These are phyloP conservation scores for Penicillium digitatum DNA, from an alignment of 2,329 filamentous ascomycete genomes.

Conservation along the genomic window DNA sequence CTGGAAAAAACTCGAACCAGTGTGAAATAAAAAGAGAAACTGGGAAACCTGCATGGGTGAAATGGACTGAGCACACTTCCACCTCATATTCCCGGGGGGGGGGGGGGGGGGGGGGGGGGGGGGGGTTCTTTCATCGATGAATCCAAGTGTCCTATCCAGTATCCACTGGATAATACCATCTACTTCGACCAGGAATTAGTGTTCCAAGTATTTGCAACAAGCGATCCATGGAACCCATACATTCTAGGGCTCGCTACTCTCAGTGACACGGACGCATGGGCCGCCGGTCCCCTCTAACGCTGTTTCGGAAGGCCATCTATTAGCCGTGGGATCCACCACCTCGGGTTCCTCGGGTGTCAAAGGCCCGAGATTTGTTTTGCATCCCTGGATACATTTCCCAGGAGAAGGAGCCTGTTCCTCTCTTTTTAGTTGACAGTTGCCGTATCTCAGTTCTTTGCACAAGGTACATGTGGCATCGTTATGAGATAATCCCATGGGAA, in stretches of 20 bases:
- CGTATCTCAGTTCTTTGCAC: neutral
- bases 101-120: too few species aligned
- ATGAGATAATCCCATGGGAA: neutral
- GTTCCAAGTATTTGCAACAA: neutral
- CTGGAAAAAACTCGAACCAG: slow-evolving; percentile 5
- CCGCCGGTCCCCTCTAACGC: neutral
- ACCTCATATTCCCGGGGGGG: neutral
- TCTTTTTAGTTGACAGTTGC: neutral
- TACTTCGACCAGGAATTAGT: neutral
- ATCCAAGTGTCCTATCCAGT: neutral
- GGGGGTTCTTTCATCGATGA: neutral
- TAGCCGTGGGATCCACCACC: slow-evolving; percentile 3
- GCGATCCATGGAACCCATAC: neutral
- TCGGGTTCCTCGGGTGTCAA: slow-evolving; percentile 5
- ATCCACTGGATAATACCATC: too few species aligned
- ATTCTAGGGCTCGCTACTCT: neutral
- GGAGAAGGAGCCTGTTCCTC: neutral
- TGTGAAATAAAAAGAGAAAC: neutral
- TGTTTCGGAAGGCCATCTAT: slow-evolving; percentile 5
- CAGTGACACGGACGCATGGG: neutral
- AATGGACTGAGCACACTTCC: slow-evolving; percentile 5
- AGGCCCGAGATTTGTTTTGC: neutral
- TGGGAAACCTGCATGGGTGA: slow-evolving; percentile 2
- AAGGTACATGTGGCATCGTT: neutral
- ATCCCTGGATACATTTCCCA: neutral